phyloP scores from a whole-genome alignment of 2,329 filamentous ascomycete genomes.

The Cercospora sp. region DNA sequence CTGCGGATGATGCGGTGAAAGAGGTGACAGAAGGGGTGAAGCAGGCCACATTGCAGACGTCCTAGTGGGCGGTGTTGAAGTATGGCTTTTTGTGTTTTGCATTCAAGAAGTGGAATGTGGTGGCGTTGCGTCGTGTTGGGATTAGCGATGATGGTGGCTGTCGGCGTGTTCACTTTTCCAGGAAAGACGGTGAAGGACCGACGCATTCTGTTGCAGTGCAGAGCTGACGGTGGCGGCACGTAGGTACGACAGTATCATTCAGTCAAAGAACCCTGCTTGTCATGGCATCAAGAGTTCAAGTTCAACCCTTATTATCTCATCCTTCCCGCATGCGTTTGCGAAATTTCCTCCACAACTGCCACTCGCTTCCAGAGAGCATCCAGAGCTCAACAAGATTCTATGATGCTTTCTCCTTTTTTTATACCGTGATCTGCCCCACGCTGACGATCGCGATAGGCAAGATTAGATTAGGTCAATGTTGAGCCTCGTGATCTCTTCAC shows the following conservation, averaged over 20 bases:
- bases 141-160: not conserved
- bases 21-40: slow-evolving; percentile 49
- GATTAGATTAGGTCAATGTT: no score
- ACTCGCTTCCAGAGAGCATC: no score
- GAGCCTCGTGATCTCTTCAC: no score
- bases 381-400: no score
- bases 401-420: no score
- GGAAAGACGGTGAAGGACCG: not conserved
- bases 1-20: slow-evolving; percentile 44
- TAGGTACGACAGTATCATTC: not conserved
- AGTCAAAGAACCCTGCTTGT: not conserved
- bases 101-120: not conserved
- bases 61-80: slow-evolving; percentile 15
- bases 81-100: not conserved
- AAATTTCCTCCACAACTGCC: no score
- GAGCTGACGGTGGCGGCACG: not conserved
- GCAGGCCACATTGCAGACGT: slow-evolving; percentile 49
- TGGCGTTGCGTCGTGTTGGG: not conserved
- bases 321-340: no score
- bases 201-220: not conserved
- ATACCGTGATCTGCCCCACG: no score
- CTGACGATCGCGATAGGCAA: no score
- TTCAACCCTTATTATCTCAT: no score
- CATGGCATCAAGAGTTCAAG: no score
- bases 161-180: not conserved